Percentiles rank a stretch among this genome's conserved stretches.
Conservation (phyloP, 2,329 filamentous ascomycete genomes). For the Colletotrichum sp. region DNA sequence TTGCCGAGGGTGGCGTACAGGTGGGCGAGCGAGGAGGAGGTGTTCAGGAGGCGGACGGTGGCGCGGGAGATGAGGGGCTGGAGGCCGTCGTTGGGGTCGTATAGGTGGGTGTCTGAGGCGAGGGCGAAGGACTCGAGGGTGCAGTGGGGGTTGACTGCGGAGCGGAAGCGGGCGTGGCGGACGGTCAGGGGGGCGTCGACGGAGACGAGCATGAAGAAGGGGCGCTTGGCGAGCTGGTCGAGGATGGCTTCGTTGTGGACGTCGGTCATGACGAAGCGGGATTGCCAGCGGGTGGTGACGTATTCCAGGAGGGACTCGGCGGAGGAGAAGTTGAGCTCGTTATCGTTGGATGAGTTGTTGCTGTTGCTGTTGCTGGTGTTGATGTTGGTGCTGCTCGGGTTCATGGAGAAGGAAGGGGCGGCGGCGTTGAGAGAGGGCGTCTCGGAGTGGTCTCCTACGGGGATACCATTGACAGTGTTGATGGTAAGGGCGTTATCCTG, state of each 20-base stretch:
- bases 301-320: conserved; percentile 78
- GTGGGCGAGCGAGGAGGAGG: conserved; percentile 71
- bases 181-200: conserved; percentile 88
- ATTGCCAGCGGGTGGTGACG: conserved; percentile 83
- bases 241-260: conserved; percentile 76
- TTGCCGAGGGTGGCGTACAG: conserved; percentile 75
- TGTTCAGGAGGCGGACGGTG: conserved; percentile 86
- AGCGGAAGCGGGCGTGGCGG: conserved; percentile 80
- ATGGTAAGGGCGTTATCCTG: not conserved
- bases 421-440: conserved; percentile 12
- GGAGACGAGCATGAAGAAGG: conserved; percentile 92
- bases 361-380: conserved; percentile 47
- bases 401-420: conserved; percentile 55
- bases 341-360: conserved; percentile 35
- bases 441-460: not conserved
- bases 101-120: conserved; percentile 76
- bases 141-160: conserved; percentile 38
- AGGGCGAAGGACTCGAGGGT: conserved; percentile 61
- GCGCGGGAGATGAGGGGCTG: conserved; percentile 82
- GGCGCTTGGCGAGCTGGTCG: conserved; percentile 77
- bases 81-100: conserved; percentile 67
- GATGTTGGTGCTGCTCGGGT: not conserved
- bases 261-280: conserved; percentile 85
- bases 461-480: not conserved
- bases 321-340: conserved; percentile 57